Percentiles rank a stretch among this genome's conserved stretches.
Evolutionary conservation across 2,329 filamentous ascomycete species (phyloP).

Genomic region (Myriosclerotinia duriaeana): DNA sequence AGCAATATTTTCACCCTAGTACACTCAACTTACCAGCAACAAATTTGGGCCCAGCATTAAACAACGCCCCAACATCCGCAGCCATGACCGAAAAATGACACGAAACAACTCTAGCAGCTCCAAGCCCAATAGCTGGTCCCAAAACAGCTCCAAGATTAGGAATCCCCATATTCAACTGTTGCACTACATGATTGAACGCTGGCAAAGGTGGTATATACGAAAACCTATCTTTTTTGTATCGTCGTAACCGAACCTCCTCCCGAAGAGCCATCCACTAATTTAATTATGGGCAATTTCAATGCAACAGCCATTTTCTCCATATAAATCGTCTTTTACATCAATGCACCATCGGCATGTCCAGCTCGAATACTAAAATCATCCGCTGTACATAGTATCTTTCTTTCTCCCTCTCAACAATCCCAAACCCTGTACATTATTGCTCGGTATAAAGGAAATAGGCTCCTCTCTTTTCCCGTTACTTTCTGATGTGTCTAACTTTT

Average conservation of each 20-base stretch:
- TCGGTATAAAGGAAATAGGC: slow-evolving; percentile 54
- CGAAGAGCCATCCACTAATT: slow-evolving; percentile 63
- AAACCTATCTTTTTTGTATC: slow-evolving; percentile 54
- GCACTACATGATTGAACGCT: slow-evolving; percentile 52
- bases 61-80: slow-evolving; percentile 58
- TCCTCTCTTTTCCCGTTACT: slow-evolving; percentile 47
- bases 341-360: slow-evolving; percentile 62
- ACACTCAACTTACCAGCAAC: slow-evolving; percentile 46
- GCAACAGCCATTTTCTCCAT: slow-evolving; percentile 61
- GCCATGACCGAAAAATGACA: slow-evolving; percentile 69
- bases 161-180: slow-evolving; percentile 62
- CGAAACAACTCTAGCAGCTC: slow-evolving; percentile 59
- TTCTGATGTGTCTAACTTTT: slow-evolving; percentile 29
- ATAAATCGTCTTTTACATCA: slow-evolving; percentile 58
- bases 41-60: slow-evolving; percentile 64
- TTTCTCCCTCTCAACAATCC: slow-evolving; percentile 53
- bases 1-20: neutral
- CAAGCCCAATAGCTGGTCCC: slow-evolving; percentile 63
- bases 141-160: slow-evolving; percentile 63
- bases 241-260: slow-evolving; percentile 63
- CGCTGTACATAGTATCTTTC: slow-evolving; percentile 58
- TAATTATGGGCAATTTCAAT: slow-evolving; percentile 59
- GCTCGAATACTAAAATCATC: slow-evolving; percentile 64
- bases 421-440: slow-evolving; percentile 62
- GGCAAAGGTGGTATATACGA: slow-evolving; percentile 60